phyloP scores from a whole-genome alignment of 768 basidiomycete species.

The Amylocystis lapponica region DNA sequence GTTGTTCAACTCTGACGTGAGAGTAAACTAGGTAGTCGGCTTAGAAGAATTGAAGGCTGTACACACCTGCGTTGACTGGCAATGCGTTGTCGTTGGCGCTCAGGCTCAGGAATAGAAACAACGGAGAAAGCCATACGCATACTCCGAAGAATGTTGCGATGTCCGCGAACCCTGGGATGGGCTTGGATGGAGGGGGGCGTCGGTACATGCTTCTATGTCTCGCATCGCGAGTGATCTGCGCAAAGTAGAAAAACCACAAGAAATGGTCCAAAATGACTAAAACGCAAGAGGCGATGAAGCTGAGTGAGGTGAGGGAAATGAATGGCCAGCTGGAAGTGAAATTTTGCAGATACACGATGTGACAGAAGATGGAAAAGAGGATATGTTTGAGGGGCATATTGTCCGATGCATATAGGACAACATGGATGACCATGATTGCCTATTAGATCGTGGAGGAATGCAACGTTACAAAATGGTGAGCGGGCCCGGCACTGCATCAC shows the following conservation, averaged over 20 bases:
- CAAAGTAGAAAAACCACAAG: conserved; percentile 95
- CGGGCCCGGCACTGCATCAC: no score
- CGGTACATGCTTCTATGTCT: conserved; percentile 46
- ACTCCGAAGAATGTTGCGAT: conserved; percentile 80
- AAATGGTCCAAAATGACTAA: conserved; percentile 91
- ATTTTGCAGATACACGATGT: conserved; percentile 88
- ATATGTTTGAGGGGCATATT: conserved; percentile 71
- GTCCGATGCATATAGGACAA: conserved; percentile 74
- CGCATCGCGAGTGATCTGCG: conserved; percentile 60
- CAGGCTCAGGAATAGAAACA: conserved; percentile 93
- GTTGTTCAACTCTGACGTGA: conserved; percentile 11
- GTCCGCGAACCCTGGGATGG: conserved; percentile 48
- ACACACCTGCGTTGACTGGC: conserved; percentile 57
- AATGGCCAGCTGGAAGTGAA: conserved; percentile 88
- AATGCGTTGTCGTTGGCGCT: conserved; percentile 97
- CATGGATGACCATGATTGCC: conserved; percentile 76
- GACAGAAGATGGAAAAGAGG: conserved; percentile 76
- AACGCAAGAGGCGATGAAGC: conserved; percentile 81
- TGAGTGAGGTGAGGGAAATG: conserved; percentile 81
- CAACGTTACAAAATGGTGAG: background rate
- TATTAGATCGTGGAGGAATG: conserved; percentile 24
- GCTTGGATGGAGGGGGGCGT: conserved; percentile 26
- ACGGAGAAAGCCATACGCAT: conserved; percentile 84
- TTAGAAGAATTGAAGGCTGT: background rate
- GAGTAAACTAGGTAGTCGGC: background rate